Evolutionary conservation across 306 rosid species (phyloP).

Genomic region (Quercus glauca): DNA sequence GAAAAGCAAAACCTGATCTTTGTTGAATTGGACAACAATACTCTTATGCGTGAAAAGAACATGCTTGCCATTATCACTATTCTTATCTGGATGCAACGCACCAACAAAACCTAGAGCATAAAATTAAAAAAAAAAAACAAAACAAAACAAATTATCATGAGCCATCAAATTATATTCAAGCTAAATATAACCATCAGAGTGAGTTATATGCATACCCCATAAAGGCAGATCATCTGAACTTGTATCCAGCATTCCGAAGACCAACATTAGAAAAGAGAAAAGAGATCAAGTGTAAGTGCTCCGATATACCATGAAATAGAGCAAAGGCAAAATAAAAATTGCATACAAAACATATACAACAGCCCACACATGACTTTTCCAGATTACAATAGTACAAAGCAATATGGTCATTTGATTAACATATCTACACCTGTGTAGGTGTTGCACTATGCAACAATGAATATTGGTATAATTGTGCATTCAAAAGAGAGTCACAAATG

Average conservation of each 20-base stretch:
- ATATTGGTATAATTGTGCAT: not conserved
- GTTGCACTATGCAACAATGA: not conserved
- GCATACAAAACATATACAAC: not conserved
- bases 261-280: slow-evolving; percentile 34
- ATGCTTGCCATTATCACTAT: slow-evolving; percentile 76
- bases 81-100: slow-evolving; percentile 75
- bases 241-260: slow-evolving; percentile 35
- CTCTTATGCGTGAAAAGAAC: slow-evolving; percentile 83
- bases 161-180: slow-evolving; percentile 20
- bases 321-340: not conserved
- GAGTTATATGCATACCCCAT: slow-evolving; percentile 69
- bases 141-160: slow-evolving; percentile 11
- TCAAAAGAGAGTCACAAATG: not conserved
- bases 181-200: slow-evolving; percentile 18
- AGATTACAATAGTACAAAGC: not conserved
- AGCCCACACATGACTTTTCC: not conserved
- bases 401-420: not conserved
- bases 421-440: not conserved
- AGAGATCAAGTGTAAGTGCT: slow-evolving; percentile 36
- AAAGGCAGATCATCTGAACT: slow-evolving; percentile 94
- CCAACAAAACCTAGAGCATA: slow-evolving; percentile 82
- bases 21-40: slow-evolving; percentile 68
- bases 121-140: slow-evolving; percentile 11
- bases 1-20: slow-evolving; percentile 75
- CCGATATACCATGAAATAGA: not conserved